Conservation (phyloP, 306 rosid species). For the Vachellia collinsii region DNA sequence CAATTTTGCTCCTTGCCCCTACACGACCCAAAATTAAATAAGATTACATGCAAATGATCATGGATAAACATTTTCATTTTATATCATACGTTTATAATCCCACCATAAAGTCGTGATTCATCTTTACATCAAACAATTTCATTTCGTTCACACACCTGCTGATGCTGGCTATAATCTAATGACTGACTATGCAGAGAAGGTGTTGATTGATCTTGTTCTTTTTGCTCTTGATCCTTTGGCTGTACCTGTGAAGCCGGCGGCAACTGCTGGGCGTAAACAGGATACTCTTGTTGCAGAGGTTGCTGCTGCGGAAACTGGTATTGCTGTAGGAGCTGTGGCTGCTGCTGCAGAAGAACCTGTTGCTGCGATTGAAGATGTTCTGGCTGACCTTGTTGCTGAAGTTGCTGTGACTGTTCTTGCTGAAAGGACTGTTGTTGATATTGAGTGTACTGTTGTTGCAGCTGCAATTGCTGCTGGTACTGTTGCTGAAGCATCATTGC, state of each 20-base stretch:
- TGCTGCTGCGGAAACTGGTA: conserved; percentile 42
- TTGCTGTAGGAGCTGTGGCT: conserved; percentile 47
- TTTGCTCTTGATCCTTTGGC: conserved; percentile 36
- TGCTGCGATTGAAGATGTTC: conserved; percentile 55
- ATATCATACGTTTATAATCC: neutral
- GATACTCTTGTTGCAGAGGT: conserved; percentile 53
- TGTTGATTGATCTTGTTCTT: conserved; percentile 37
- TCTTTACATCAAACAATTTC: neutral
- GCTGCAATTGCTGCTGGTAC: conserved; percentile 52
- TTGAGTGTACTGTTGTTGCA: conserved; percentile 56
- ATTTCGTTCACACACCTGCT: conserved; percentile 39
- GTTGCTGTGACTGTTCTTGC: conserved; percentile 50
- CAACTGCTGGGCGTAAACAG: conserved; percentile 47
- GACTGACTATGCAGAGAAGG: conserved; percentile 31
- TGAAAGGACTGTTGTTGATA: conserved; percentile 51
- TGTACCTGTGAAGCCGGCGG: conserved; percentile 49
- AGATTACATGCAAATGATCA: conserved; percentile 13
- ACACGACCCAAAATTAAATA: conserved; percentile 25
- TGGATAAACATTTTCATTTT: neutral
- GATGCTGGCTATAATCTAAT: conserved; percentile 24
- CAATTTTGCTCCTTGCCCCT: conserved; percentile 43
- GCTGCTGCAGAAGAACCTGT: conserved; percentile 39
- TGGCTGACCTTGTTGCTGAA: conserved; percentile 50
- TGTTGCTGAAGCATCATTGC: conserved; percentile 32
- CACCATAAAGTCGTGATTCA: neutral